Evolutionary conservation across 306 rosid species (phyloP).

Genomic region (Luffa acutangula): DNA sequence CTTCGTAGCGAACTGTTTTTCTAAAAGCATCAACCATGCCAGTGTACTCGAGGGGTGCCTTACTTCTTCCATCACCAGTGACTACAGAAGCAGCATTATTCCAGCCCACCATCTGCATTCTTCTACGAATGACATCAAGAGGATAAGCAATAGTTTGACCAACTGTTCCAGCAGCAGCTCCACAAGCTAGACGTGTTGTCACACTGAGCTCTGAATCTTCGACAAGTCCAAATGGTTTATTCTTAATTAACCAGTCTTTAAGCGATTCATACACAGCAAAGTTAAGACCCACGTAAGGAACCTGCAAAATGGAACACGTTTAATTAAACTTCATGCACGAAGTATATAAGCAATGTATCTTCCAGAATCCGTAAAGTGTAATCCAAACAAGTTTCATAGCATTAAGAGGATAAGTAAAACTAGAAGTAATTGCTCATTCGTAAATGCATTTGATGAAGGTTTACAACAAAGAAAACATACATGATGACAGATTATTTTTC

Average conservation of each 20-base stretch:
- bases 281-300: slow-evolving; percentile 98
- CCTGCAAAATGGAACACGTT: slow-evolving; percentile 24
- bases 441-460: not conserved
- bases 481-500: not conserved
- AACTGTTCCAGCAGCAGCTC: slow-evolving; percentile 93
- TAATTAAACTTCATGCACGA: not conserved
- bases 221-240: slow-evolving; percentile 59
- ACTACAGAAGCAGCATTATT: slow-evolving; percentile 79
- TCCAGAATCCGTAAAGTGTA: not conserved
- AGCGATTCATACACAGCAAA: slow-evolving; percentile 93
- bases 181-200: slow-evolving; percentile 84
- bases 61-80: slow-evolving; percentile 77
- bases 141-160: slow-evolving; percentile 99
- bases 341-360: not conserved
- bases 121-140: slow-evolving; percentile 93
- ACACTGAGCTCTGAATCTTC: slow-evolving; percentile 75
- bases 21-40: slow-evolving; percentile 98
- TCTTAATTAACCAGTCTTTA: slow-evolving; percentile 73
- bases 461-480: not conserved
- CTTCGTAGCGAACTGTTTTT: slow-evolving; percentile 88
- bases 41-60: slow-evolving; percentile 59
- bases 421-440: not conserved
- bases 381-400: not conserved
- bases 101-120: slow-evolving; percentile 99
- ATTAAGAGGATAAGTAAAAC: not conserved